Percentiles rank a stretch among this genome's conserved stretches.
These are phyloP conservation scores for Microglena sp. DNA, from an alignment of 139 green algal species.

Conservation along the genomic window DNA sequence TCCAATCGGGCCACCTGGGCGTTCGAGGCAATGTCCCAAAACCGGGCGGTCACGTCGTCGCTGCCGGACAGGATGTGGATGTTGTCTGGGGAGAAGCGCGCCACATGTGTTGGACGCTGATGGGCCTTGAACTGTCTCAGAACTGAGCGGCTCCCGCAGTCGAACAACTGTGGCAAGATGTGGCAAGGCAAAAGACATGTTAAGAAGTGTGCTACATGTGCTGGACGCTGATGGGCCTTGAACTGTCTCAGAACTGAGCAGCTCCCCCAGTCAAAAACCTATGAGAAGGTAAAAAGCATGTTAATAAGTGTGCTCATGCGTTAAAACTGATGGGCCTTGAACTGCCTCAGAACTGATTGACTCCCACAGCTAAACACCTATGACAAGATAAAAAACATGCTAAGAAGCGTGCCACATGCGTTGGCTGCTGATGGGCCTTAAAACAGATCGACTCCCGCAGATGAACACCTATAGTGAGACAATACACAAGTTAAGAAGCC, in stretches of 20 bases:
- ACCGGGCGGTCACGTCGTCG: conserved; percentile 75
- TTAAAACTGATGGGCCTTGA: conserved; percentile 70
- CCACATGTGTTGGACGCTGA: conserved; percentile 53
- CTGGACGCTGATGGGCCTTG: conserved; percentile 64
- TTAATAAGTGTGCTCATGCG: conserved; percentile 59
- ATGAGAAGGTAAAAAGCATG: no score
- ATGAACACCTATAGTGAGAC: conserved; percentile 75
- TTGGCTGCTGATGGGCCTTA: conserved; percentile 64
- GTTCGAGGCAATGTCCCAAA: conserved; percentile 39
- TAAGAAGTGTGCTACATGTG: conserved; percentile 60
- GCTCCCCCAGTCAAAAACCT: conserved; percentile 79
- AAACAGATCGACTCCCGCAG: conserved; percentile 58
- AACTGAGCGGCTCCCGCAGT: conserved; percentile 58
- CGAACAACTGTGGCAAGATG: conserved; percentile 63
- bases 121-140: conserved; percentile 85
- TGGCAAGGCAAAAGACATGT: no score
- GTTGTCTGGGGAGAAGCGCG: conserved; percentile 51
- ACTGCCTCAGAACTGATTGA: conserved; percentile 69
- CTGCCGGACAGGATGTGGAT: conserved; percentile 72
- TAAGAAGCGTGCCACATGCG: conserved; percentile 60
- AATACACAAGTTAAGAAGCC: no score
- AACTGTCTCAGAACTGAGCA: conserved; percentile 76
- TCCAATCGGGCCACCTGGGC: conserved; percentile 42
- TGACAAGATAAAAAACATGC: no score
- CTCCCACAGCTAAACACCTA: conserved; percentile 79